Evolutionary conservation across 2,329 filamentous ascomycete genomes (phyloP), one percentile per base, ranked within the genome.

Genomic region (Lasiodiplodia gonubiensis): DNA sequence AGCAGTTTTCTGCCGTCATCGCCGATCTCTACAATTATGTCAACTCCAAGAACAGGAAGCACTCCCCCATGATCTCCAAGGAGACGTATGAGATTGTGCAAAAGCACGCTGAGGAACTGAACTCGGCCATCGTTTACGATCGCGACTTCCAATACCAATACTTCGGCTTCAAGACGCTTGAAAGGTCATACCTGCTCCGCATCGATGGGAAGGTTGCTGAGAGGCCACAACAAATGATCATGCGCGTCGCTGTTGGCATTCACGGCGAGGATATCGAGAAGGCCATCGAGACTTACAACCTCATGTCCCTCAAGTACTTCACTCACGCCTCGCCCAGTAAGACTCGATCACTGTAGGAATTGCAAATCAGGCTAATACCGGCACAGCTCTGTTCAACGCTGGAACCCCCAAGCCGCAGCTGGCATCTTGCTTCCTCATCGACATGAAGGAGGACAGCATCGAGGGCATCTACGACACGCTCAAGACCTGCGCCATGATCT

Each of bases 61-160:
- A 86, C 8, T 94, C 94, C 61, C 94, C 95, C 67, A 99, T 99
- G 95, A 98, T 99, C 77, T 93, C 94, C 52, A 84, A 94, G 76
- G 85, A 91, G 74, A 96, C 92, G 57, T 97, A 97, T 79, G 92
- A 97, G 74, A 93, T 89, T 70, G 91, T 99, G 71, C 95, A 97
- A 92, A 92, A 91, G 76, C 93, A 99, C 82, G 93, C 93, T 75
- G 95, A 97, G 67, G 95, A 99, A 83, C 88, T 99, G 68, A 97
- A 99, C 86, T 98, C 94, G 52, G 95, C 95, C 75, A 98, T 99
- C 79, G 94, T 99, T 75, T 99, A 98, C 76, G 95, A 99, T 84
- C 92, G 95, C 74, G 95, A 99, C 80, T 99, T 99, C 88, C 97
- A 98, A 88, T 99, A 99, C 86, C 95, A 99, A 85, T 99, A 97